A percentile compares a stretch with the other conserved stretches of the same genome.
Evolutionary conservation across 2,329 filamentous ascomycete genomes (phyloP).

Genomic region (Phyllosticta paracitricarpa): DNA sequence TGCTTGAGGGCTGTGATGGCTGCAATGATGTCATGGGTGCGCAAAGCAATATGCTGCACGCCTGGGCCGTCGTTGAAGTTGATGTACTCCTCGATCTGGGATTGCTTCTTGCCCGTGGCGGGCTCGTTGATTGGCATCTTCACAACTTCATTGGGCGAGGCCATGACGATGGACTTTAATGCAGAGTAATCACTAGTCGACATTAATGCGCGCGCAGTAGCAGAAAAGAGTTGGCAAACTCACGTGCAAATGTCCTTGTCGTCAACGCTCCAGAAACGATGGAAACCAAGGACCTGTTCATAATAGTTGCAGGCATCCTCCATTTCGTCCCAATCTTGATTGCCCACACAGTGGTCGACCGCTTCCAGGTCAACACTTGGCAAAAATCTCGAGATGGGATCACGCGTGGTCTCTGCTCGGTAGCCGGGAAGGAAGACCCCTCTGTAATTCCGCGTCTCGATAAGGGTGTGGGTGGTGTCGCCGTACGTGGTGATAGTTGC

Average conservation of each 20-base stretch:
- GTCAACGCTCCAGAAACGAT: slow-evolving; percentile 95
- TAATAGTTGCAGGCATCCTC: slow-evolving; percentile 59
- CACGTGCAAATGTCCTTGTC: slow-evolving; percentile 79
- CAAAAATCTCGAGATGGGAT: slow-evolving; percentile 41
- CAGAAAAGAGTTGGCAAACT: neutral
- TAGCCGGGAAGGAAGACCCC: slow-evolving; percentile 81
- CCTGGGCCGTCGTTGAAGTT: slow-evolving; percentile 77
- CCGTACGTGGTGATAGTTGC: slow-evolving; percentile 88
- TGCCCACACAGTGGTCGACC: slow-evolving; percentile 95
- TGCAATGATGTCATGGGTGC: slow-evolving; percentile 68
- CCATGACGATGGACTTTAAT: slow-evolving; percentile 83
- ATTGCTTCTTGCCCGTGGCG: slow-evolving; percentile 78
- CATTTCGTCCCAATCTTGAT: slow-evolving; percentile 93
- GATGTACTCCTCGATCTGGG: slow-evolving; percentile 83
- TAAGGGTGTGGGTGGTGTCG: slow-evolving; percentile 87
- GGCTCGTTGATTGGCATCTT: slow-evolving; percentile 99
- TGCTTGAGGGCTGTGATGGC: slow-evolving; percentile 69
- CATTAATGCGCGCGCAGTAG: neutral
- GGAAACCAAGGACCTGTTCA: slow-evolving; percentile 81
- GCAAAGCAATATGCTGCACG: slow-evolving; percentile 87
- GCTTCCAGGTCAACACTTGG: slow-evolving; percentile 58
- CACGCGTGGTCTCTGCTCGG: slow-evolving; percentile 41
- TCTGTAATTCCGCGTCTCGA: slow-evolving; percentile 60
- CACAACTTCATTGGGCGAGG: slow-evolving; percentile 69
- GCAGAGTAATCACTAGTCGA: slow-evolving; percentile 62